Base-by-base conservation (phyloP, 2,329 filamentous ascomycete species). In the Diaporthe destruens region DNA sequence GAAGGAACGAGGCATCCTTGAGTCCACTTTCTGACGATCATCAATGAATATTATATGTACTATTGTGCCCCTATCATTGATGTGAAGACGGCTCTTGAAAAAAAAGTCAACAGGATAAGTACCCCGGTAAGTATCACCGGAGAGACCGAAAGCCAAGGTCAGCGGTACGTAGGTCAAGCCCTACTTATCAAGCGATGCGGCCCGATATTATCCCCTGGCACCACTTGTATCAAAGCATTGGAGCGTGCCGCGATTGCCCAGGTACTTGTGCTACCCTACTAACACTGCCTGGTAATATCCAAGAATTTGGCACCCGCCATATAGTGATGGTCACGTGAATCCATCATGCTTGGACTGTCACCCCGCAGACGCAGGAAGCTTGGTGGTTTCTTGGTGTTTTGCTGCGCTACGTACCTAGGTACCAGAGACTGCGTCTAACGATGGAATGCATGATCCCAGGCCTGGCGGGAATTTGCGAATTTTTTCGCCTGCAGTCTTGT, bases 311-410 rank as follows among this genome's bases (percentile, higher is more conserved):
- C 56, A 59, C 44, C 7, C 7, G 36, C 56, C 3, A 29, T 59
- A 6, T 18, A 44, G 14, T 25, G 34, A 3, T 3, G 1, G 4
- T 59, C 56, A 42, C 56, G 56, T 59, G 34, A 3, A 14, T 59
- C 16, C 2, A 29, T 18, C 8, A 3, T 44, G n/a, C 36, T 61
- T 44, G 39, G 36, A 44, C 39, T 29, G 29, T 32, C 36, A 61
- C 56, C 23, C 36, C 16, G 56, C 56, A 44, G 36, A 61, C 23
- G 14, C 29, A 44, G 36, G 39, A 61, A 44, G 14, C 56, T 61
- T 61, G 56, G 56, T 61, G 39, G 39, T 4, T 29, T 44, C 56
- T 61, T 61, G 56, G 56, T 59, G 14, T 59, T 29, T 8, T 59
- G n/a, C 23, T n/a, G n/a, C n/a, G n/a, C n/a, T n/a, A n/a, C n/a